These are phyloP conservation scores for Plenodomus tracheiphilus DNA, from an alignment of 2,329 filamentous ascomycete species.

Conservation along the genomic window DNA sequence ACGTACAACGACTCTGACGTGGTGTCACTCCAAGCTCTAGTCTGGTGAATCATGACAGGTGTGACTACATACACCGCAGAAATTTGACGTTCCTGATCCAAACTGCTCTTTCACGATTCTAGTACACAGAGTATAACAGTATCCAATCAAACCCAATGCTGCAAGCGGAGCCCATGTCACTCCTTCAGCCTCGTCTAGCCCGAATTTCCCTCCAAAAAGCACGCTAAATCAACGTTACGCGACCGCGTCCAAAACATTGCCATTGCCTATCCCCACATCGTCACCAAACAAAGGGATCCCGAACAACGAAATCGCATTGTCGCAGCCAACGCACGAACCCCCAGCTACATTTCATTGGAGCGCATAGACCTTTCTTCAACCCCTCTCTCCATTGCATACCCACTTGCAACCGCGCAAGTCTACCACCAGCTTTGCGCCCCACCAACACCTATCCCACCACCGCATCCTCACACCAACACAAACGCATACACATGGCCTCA, in stretches of 20 bases:
- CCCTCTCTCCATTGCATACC: not conserved
- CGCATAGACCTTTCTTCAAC: not conserved
- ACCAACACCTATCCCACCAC: conserved; percentile 3
- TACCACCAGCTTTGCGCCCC: conserved; percentile 7
- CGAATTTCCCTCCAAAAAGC: conserved; percentile 10
- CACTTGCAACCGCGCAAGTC: not conserved
- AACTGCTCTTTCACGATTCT: too few species aligned
- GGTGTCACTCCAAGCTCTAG: too few species aligned
- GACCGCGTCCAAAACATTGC: conserved; percentile 21
- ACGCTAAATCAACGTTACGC: conserved; percentile 25
- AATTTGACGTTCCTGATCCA: too few species aligned
- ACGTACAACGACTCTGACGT: too few species aligned
- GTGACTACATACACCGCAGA: too few species aligned
- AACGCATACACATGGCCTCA: conserved; percentile 52
- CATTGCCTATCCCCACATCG: conserved; percentile 10
- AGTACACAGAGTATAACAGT: too few species aligned
- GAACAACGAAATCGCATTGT: conserved; percentile 4
- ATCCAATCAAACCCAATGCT: too few species aligned
- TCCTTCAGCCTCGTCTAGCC: conserved; percentile 5
- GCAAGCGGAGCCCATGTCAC: conserved; percentile 4
- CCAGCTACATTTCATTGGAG: not conserved
- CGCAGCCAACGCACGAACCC: not conserved
- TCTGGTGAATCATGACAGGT: too few species aligned
- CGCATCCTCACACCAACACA: conserved; percentile 4
- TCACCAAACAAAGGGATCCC: conserved; percentile 10